These are phyloP conservation scores for Cladobotryum mycophilum DNA, from an alignment of 2,329 filamentous ascomycete genomes.

Conservation along the genomic window DNA sequence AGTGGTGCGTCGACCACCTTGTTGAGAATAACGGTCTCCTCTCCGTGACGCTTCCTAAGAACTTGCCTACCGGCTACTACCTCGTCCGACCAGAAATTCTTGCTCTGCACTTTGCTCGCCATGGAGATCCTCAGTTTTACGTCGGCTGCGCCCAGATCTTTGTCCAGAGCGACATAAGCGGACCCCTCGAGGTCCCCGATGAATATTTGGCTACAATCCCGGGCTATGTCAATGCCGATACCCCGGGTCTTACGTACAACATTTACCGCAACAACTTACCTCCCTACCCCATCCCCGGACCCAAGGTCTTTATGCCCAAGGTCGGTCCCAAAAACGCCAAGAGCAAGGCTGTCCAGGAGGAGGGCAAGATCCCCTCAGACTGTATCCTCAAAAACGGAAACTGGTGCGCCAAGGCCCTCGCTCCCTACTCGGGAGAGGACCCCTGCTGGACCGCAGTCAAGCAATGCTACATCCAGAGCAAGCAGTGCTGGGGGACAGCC, in stretches of 20 bases:
- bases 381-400: conserved; percentile 64
- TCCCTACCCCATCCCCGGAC: conserved; percentile 49
- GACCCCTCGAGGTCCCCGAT: conserved; percentile 40
- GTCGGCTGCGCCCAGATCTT: conserved; percentile 66
- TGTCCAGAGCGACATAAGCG: conserved; percentile 42
- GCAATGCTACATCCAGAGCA: conserved; percentile 53
- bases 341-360: neutral
- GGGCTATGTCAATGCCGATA: conserved; percentile 52
- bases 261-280: conserved; percentile 48
- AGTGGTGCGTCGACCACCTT: conserved; percentile 67
- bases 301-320: conserved; percentile 43
- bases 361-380: conserved; percentile 45
- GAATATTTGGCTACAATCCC: conserved; percentile 30
- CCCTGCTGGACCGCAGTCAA: conserved; percentile 55
- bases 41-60: conserved; percentile 54
- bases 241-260: conserved; percentile 56
- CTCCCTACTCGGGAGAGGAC: conserved; percentile 45
- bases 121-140: conserved; percentile 65
- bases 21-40: conserved; percentile 59
- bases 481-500: conserved; percentile 52
- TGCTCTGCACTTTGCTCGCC: conserved; percentile 57
- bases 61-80: conserved; percentile 60
- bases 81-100: conserved; percentile 66
- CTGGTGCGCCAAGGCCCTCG: conserved; percentile 62
- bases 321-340: neutral